A percentile compares a stretch with the other conserved stretches of the same genome.
These are phyloP conservation scores for Xylariaceae sp. DNA, from an alignment of 2,329 filamentous ascomycete species.

Conservation along the genomic window DNA sequence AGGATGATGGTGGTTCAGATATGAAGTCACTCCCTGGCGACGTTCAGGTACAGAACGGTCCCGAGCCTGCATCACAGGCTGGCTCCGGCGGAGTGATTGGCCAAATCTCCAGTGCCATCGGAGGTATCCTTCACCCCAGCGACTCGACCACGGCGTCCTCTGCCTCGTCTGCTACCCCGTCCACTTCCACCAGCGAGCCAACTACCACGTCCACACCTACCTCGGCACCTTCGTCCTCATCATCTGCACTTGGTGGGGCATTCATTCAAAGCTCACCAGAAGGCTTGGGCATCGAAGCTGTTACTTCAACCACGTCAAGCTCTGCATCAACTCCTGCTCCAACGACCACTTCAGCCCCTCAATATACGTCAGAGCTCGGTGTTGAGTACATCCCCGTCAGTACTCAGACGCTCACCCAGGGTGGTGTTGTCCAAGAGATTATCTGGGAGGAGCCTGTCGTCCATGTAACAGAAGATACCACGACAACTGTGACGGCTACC, in stretches of 20 bases:
- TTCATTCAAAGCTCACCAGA: conserved; percentile 24
- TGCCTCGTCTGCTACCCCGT: conserved; percentile 1
- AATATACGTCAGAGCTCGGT: conserved; percentile 29
- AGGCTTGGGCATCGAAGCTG: too few relatives aligned
- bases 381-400: conserved; percentile 39
- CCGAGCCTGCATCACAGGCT: conserved; percentile 23
- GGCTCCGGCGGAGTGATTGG: conserved; percentile 11
- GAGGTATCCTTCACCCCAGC: conserved; percentile 14
- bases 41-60: conserved; percentile 40
- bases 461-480: conserved; percentile 46
- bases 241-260: conserved; percentile 26
- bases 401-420: conserved; percentile 51
- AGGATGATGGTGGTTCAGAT: conserved; percentile 42
- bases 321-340: conserved; percentile 15
- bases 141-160: conserved; percentile 15
- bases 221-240: conserved; percentile 5
- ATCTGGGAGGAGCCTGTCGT: conserved; percentile 54
- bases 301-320: conserved; percentile 2
- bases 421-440: conserved; percentile 51
- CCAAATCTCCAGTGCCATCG: conserved; percentile 19
- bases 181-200: conserved; percentile 24
- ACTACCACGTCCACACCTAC: conserved; percentile 15
- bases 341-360: conserved; percentile 28
- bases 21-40: conserved; percentile 63
- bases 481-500: conserved; percentile 40